Evolutionary conservation across 371 early-diverging fungal genomes (phyloP).

Genomic region (Parasitella parasitica): DNA sequence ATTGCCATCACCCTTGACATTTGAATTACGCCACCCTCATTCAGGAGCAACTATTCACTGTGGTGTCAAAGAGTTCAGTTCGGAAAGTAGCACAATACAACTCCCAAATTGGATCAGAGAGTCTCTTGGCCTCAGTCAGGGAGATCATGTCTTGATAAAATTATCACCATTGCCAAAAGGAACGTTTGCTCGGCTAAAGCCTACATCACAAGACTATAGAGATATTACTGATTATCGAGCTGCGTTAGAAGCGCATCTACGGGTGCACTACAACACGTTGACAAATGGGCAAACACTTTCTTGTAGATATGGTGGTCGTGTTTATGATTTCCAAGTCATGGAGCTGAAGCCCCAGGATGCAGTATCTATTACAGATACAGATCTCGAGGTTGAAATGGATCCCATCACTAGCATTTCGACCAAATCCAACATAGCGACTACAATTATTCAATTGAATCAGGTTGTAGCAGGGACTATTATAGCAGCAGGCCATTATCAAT

Average conservation of each 20-base stretch:
- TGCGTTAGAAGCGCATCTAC: slow-evolving; percentile 73
- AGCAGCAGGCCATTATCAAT: slow-evolving; percentile 16
- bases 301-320: slow-evolving; percentile 56
- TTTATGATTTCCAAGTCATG: slow-evolving; percentile 63
- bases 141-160: slow-evolving; percentile 53
- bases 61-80: slow-evolving; percentile 82
- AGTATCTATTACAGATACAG: slow-evolving; percentile 79
- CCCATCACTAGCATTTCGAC: slow-evolving; percentile 34
- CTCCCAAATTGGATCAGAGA: slow-evolving; percentile 64
- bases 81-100: slow-evolving; percentile 44
- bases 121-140: slow-evolving; percentile 34
- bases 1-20: slow-evolving; percentile 70
- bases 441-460: not conserved
- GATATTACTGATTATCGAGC: slow-evolving; percentile 73
- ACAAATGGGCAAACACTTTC: slow-evolving; percentile 65
- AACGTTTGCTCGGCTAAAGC: slow-evolving; percentile 67
- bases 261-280: slow-evolving; percentile 72
- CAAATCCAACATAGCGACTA: slow-evolving; percentile 1
- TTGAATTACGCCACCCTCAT: slow-evolving; percentile 60
- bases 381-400: slow-evolving; percentile 81
- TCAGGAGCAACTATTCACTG: slow-evolving; percentile 51
- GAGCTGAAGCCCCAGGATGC: slow-evolving; percentile 68
- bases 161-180: slow-evolving; percentile 65
- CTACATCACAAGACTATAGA: slow-evolving; percentile 56
- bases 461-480: not conserved